Evolutionary conservation across 495 filamentous ascomycete species (phyloP), one percentile per base, ranked within the genome.

Genomic region (Neurospora tetraspora): DNA sequence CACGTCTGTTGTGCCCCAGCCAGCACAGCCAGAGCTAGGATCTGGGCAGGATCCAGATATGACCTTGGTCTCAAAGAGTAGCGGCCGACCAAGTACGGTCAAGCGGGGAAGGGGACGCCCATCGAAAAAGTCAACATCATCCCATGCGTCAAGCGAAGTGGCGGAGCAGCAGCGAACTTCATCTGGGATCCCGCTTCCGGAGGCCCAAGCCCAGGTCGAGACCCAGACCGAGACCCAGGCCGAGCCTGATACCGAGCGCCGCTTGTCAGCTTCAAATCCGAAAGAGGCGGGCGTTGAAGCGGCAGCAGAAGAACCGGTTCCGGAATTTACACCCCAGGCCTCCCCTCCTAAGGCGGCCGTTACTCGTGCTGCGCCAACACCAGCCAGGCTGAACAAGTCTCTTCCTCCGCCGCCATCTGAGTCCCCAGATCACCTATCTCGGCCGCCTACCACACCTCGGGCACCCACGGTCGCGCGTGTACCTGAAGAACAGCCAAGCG

Each of bases 31-130:
- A 12, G 80, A 83, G 20, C 73, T 73, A 38, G 75, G 73, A 14
- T 73, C 80, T 70, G 73, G 77, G 14, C 80, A 82, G 61, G 82
- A 85, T 68, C 78, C 82, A 34, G 83, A 87, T 45, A 78, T 65
- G 39, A 82, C 84, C 31, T 73, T 87, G 20, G 73, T 83, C 68
- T 77, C 78, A 74, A 76, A 76, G 12, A 69, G 75, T 11, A 74
- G 59, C 43, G 74, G 59, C 23, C 74, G 70, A 14, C 73, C 78
- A 9, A 80, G 72, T 69, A 23, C 42, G 3, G 73, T 78, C 82
- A 87, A 80, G 80, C 75, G 77, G 3, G 76, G 76, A 5, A 70
- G 77, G 23, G 81, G 80, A 34, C 77, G 76, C 36, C 78, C 79
- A 10, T 69, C 78, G 0, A 83, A 82, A 72, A 77, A 72, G 70